Percentiles rank a stretch among this genome's conserved stretches.
These are phyloP conservation scores for Verruconis gallopava DNA, from an alignment of 2,329 filamentous ascomycete species.

Conservation along the genomic window DNA sequence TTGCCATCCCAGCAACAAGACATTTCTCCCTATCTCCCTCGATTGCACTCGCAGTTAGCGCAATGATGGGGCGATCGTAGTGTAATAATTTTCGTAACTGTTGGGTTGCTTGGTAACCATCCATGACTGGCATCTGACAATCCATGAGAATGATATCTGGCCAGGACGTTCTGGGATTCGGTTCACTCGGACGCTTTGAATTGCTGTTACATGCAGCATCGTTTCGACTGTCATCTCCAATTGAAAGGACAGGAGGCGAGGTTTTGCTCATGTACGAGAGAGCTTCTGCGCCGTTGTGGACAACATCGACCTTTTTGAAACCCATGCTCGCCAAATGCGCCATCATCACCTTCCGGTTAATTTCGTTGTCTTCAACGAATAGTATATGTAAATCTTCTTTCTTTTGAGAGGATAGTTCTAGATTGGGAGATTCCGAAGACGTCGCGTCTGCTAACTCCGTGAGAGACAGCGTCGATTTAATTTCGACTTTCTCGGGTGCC, in stretches of 20 bases:
- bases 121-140: conserved; percentile 83
- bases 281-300: neutral
- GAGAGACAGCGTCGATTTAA: conserved; percentile 73
- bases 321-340: neutral
- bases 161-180: conserved; percentile 63
- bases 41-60: conserved; percentile 93
- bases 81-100: conserved; percentile 63
- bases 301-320: neutral
- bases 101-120: conserved; percentile 53
- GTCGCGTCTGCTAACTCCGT: conserved; percentile 24
- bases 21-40: conserved; percentile 94
- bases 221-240: conserved; percentile 81
- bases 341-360: neutral
- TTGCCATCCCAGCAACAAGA: conserved; percentile 83
- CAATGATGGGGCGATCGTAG: conserved; percentile 82
- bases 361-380: neutral
- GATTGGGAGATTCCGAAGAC: neutral
- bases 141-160: conserved; percentile 62
- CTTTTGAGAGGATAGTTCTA: conserved; percentile 43
- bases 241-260: conserved; percentile 18
- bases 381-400: conserved; percentile 27
- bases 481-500: neutral
- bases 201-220: conserved; percentile 64
- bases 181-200: conserved; percentile 68
- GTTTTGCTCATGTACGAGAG: neutral